Evolutionary conservation across 768 basidiomycete species (phyloP).

Genomic region (Stropharia rugosoannulata): DNA sequence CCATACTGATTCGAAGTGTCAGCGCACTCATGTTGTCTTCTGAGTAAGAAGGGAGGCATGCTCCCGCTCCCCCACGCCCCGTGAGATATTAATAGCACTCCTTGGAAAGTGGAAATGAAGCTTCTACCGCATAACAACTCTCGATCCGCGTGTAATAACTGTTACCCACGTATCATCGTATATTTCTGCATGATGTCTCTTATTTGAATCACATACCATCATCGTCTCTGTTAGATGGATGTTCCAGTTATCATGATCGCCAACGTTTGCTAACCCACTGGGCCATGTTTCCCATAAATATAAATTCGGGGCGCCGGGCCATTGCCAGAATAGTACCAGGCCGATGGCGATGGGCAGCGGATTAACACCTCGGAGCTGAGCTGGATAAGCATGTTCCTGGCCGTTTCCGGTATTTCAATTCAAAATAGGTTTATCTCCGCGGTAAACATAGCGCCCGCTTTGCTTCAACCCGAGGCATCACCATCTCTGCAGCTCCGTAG

Average conservation of each 20-base stretch:
- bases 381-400: not conserved
- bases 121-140: too few relatives aligned
- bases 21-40: not conserved
- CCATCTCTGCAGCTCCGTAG: not conserved
- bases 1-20: not conserved
- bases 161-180: too few relatives aligned
- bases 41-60: not conserved
- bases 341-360: not conserved
- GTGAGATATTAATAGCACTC: too few relatives aligned
- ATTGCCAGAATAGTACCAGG: not conserved
- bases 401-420: slow-evolving; percentile 1
- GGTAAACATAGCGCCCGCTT: not conserved
- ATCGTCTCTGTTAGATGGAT: too few relatives aligned
- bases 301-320: not conserved
- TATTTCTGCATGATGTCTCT: too few relatives aligned
- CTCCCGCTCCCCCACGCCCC: too few relatives aligned
- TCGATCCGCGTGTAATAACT: too few relatives aligned
- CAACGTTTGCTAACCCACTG: too few relatives aligned
- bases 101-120: too few relatives aligned
- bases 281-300: not conserved
- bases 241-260: too few relatives aligned
- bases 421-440: not conserved
- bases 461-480: not conserved
- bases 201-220: too few relatives aligned
- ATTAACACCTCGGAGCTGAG: slow-evolving; percentile 3